Evolutionary conservation across 495 filamentous ascomycete species (phyloP).

Genomic region (Podospora conica): DNA sequence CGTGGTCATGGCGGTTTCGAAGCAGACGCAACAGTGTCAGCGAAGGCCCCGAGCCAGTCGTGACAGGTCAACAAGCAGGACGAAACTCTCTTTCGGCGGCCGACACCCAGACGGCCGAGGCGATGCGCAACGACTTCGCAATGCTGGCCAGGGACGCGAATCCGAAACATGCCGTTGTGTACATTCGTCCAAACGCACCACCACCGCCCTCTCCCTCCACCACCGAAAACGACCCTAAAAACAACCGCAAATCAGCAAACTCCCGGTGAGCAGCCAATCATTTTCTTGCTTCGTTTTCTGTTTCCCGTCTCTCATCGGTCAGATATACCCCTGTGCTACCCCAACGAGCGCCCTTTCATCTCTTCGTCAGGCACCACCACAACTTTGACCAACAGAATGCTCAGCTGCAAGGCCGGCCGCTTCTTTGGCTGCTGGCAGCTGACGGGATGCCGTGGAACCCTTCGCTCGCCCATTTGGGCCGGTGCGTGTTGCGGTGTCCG

Average conservation of each 20-base stretch:
- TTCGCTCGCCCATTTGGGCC: not conserved
- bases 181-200: not conserved
- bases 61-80: not conserved
- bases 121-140: slow-evolving; percentile 5
- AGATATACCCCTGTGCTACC: not conserved
- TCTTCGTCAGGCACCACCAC: not conserved
- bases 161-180: not conserved
- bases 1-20: slow-evolving; percentile 8
- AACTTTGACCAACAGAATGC: not conserved
- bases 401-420: not conserved
- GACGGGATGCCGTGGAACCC: slow-evolving; percentile 8
- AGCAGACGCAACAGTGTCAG: slow-evolving; percentile 3
- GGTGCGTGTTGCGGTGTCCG: not conserved
- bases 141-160: slow-evolving; percentile 1
- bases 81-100: slow-evolving; percentile 14
- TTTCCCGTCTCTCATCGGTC: not conserved
- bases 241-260: slow-evolving; percentile 11
- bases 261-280: slow-evolving; percentile 16
- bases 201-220: not conserved
- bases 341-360: not conserved
- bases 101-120: slow-evolving; percentile 8
- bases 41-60: not conserved
- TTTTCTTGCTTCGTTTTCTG: not conserved
- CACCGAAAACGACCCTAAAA: slow-evolving; percentile 4
- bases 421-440: slow-evolving; percentile 1